Evolutionary conservation across 345 rosid genomes (phyloP), one percentile per base, ranked within the genome.

Genomic region (Salix suchowensis): DNA sequence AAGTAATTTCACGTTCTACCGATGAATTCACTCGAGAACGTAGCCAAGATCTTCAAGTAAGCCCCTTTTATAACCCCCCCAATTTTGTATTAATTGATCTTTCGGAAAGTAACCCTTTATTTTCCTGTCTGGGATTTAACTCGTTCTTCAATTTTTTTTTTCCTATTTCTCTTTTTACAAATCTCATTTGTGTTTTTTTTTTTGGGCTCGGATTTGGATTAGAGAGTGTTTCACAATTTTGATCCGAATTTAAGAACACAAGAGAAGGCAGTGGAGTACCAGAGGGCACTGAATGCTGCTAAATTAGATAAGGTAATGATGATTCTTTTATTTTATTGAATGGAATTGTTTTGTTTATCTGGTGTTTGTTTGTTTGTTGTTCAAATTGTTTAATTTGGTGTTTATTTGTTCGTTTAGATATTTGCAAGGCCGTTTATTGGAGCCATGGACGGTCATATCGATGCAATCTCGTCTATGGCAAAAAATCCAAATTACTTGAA

Each of bases 11-110:
- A 11, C 90, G 98, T 58, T 87, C 97, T 3, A 81, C 84, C 5
- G 98, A 96, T 78, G 97, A 93, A 68, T 96, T 90, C 88, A 96
- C 98, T 71, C 90, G 99, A 75, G 99, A 93, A 73, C 85, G 99
- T 79, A 93, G 99, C 87, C 91, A 93, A 67, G 99, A 96, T 74
- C 93, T 96, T 40, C 98, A 90, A 92, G 97, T 92, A 62, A n/a
- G 11, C 5, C 4, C 21, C 67, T 68, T 61, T 61, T 68, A 4
- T 72, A n/a, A n/a, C n/a, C n/a, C n/a, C n/a, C 11, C 12, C 3
- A 54, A 7, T 7, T 21, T 54, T 54, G 61, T 54, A 21, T 21
- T 2, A 54, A 54, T 21, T 54, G 12, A 21, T n/a, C 61, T 21
- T n/a, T 21, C n/a, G 26, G 10, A 54, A 54, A 54, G 61, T 21